Evolutionary conservation across 2,329 filamentous ascomycete genomes (phyloP).

Genomic region (Sarocladium oryzae): DNA sequence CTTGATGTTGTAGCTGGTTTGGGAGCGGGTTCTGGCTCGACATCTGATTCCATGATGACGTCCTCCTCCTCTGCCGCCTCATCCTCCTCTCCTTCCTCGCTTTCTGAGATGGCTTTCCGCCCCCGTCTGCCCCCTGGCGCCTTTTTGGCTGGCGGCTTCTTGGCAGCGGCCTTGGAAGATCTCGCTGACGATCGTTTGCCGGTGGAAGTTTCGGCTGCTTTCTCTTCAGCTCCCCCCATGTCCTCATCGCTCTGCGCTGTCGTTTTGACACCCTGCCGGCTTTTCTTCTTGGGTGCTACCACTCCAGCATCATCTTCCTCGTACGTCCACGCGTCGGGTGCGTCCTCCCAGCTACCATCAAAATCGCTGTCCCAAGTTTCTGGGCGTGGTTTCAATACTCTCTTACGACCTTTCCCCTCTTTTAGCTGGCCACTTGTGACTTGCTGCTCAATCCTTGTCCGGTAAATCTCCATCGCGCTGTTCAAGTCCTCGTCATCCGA

Average conservation of each 20-base stretch:
- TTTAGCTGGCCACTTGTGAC: slow-evolving; percentile 44
- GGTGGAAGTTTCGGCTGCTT: slow-evolving; percentile 27
- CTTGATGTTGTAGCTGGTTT: slow-evolving; percentile 24
- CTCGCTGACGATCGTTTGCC: slow-evolving; percentile 20
- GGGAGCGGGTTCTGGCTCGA: slow-evolving; percentile 29
- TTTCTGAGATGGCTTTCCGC: slow-evolving; percentile 25
- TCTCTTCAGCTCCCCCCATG: slow-evolving; percentile 44
- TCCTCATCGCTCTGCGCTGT: slow-evolving; percentile 18
- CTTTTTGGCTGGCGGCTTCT: slow-evolving; percentile 37
- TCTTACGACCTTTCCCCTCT: slow-evolving; percentile 27
- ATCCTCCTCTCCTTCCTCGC: slow-evolving; percentile 38
- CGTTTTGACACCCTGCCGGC: slow-evolving; percentile 10
- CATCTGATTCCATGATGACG: slow-evolving; percentile 48
- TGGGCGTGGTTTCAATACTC: slow-evolving; percentile 65
- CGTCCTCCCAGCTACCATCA: slow-evolving; percentile 79
- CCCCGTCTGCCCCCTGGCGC: slow-evolving; percentile 34
- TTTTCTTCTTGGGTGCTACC: slow-evolving; percentile 11
- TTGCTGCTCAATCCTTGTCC: slow-evolving; percentile 61
- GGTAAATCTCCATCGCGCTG: slow-evolving; percentile 66
- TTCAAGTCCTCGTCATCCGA: slow-evolving; percentile 61
- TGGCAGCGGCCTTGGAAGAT: slow-evolving; percentile 29
- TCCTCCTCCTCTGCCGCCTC: slow-evolving; percentile 47
- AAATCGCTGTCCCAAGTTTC: slow-evolving; percentile 83
- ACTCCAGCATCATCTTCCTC: slow-evolving; percentile 16
- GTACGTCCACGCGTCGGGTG: slow-evolving; percentile 51